A percentile compares a stretch with the other conserved stretches of the same genome.
These are phyloP conservation scores for Trametopsis cervina DNA, from an alignment of 768 basidiomycete genomes.

Conservation along the genomic window DNA sequence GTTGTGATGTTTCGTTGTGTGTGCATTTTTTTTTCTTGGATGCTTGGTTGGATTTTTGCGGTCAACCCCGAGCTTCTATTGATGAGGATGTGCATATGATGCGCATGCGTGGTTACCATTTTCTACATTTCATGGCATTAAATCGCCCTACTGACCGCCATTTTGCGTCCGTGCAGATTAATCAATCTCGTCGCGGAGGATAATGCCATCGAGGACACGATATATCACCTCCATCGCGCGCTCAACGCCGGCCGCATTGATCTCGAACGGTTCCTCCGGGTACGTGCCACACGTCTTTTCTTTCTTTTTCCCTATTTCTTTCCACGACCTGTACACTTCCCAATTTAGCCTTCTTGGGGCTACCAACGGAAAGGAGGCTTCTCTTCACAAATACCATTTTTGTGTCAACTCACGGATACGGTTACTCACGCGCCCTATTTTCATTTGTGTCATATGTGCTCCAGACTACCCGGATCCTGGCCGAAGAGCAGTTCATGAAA, in stretches of 20 bases:
- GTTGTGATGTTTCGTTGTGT: conserved; percentile 11
- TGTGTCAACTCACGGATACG: background rate
- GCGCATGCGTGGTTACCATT: too few relatives aligned
- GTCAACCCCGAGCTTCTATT: too few relatives aligned
- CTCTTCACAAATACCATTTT: too few relatives aligned
- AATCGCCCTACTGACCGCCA: too few relatives aligned
- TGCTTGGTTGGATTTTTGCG: too few relatives aligned
- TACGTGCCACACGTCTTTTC: conserved; percentile 30
- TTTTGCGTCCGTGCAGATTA: conserved; percentile 68
- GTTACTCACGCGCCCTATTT: conserved; percentile 1
- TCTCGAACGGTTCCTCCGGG: conserved; percentile 90
- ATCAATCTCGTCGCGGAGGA: conserved; percentile 99
- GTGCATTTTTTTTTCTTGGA: background rate
- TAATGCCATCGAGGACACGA: conserved; percentile 96
- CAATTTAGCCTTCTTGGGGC: too few relatives aligned
- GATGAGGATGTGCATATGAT: too few relatives aligned
- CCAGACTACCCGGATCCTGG: conserved; percentile 77
- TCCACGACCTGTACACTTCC: too few relatives aligned
- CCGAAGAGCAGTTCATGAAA: conserved; percentile 97
- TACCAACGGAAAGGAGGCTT: too few relatives aligned
- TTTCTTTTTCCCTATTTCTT: conserved; percentile 7
- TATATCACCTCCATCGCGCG: conserved; percentile 93
- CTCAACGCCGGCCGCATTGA: conserved; percentile 89
- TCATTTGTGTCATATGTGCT: conserved; percentile 12
- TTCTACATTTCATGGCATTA: too few relatives aligned